phyloP scores from a whole-genome alignment of 2,329 filamentous ascomycete species.

The Trichoderma brevicompactum region DNA sequence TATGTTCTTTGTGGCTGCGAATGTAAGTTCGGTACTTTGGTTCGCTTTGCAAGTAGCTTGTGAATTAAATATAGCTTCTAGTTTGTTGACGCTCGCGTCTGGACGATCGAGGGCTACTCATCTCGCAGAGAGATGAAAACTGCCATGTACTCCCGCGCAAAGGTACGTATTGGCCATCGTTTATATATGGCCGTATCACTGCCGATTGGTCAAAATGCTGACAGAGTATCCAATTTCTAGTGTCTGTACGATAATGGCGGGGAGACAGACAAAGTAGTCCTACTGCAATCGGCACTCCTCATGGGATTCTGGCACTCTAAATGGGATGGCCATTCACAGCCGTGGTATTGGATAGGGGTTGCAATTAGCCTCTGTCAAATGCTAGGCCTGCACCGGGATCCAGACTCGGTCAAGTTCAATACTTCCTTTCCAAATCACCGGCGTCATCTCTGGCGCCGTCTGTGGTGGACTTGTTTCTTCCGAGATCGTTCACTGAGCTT shows the following conservation, averaged over 20 bases:
- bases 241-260: constrained; percentile 17
- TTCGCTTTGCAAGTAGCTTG: background rate
- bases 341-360: constrained; percentile 24
- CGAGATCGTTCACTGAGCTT: constrained; percentile 12
- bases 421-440: background rate
- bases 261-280: constrained; percentile 5
- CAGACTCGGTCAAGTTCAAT: constrained; percentile 12
- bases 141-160: constrained; percentile 19
- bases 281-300: constrained; percentile 18
- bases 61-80: background rate
- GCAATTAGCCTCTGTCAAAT: constrained; percentile 19
- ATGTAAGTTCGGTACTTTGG: background rate
- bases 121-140: constrained; percentile 21
- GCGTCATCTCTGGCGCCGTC: constrained; percentile 13
- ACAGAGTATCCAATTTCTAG: background rate
- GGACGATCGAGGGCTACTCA: constrained; percentile 3
- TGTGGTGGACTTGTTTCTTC: constrained; percentile 24
- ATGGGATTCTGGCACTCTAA: constrained; percentile 22
- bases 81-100: constrained; percentile 13
- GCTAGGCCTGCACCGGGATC: constrained; percentile 16
- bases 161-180: background rate
- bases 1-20: constrained; percentile 21
- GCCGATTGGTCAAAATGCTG: background rate
- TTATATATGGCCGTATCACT: background rate
- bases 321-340: constrained; percentile 3